These are phyloP conservation scores for Eucalyptus leucophloia DNA, from an alignment of 345 rosid species.

Conservation along the genomic window DNA sequence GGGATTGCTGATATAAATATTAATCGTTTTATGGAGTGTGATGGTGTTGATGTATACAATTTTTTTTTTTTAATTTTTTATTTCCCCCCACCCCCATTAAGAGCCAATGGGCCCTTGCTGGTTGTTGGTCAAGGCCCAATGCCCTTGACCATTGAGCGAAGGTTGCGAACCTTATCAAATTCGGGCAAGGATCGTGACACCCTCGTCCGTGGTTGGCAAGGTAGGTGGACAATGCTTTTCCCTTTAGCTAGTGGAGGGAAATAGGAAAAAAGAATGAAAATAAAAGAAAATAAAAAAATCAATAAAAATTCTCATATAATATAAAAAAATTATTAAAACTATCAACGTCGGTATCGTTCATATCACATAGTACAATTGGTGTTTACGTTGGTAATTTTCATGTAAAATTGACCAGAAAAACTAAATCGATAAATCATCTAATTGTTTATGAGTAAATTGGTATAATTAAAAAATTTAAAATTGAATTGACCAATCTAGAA, in stretches of 20 bases:
- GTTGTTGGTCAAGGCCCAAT: too few species aligned
- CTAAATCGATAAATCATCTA: not conserved
- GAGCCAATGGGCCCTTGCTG: too few species aligned
- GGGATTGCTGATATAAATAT: not conserved
- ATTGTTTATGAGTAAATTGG: not conserved
- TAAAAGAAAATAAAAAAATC: not conserved
- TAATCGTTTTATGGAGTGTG: not conserved
- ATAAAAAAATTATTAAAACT: not conserved
- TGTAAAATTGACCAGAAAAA: rapidly evolving
- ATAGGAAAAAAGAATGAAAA: not conserved
- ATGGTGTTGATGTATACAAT: not conserved
- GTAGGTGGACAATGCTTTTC: not conserved
- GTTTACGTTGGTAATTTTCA: not conserved
- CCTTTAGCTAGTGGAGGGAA: not conserved
- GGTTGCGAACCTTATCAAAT: not conserved
- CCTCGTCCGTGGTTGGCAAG: not conserved
- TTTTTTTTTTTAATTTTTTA: rapidly evolving
- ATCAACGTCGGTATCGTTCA: rapidly evolving
- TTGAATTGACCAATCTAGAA: too few species aligned
- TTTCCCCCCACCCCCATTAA: not conserved
- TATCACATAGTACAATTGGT: rapidly evolving
- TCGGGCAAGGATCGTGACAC: not conserved
- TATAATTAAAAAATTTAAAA: not conserved
- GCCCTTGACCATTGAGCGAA: not conserved
- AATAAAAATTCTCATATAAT: not conserved